Conservation (phyloP, 805 yeast species). For the Lipomyces yamanashiensis region DNA sequence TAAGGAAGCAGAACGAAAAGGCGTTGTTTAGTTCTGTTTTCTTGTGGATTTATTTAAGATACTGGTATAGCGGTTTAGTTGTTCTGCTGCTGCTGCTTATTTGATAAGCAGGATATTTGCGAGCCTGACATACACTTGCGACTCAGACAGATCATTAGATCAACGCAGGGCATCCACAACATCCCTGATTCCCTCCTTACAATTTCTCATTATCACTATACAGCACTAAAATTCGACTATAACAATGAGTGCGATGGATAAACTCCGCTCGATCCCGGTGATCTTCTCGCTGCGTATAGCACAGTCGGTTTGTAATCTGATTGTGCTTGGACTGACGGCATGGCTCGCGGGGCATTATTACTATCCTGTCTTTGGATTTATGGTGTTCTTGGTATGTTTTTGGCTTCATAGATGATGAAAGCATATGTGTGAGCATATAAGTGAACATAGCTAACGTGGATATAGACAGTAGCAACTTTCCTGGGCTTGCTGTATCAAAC, state of each 20-base stretch:
- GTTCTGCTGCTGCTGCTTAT: too few relatives aligned
- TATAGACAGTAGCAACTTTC: conserved; percentile 15
- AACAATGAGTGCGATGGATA: neutral
- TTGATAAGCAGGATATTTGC: too few relatives aligned
- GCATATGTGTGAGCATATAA: neutral
- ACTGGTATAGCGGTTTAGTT: too few relatives aligned
- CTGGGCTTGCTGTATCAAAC: conserved; percentile 20
- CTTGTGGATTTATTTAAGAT: too few relatives aligned
- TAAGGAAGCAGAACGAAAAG: too few relatives aligned
- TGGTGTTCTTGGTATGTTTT: conserved; percentile 19
- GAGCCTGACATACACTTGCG: too few relatives aligned
- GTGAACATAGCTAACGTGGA: neutral
- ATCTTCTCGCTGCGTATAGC: conserved; percentile 14
- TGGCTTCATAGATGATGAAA: neutral
- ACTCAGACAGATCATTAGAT: too few relatives aligned
- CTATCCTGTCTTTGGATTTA: conserved; percentile 27
- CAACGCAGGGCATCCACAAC: too few relatives aligned
- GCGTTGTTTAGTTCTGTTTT: too few relatives aligned
- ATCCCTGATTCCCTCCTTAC: neutral
- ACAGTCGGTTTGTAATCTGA: conserved; percentile 17
- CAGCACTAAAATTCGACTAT: neutral
- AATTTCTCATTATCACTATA: neutral
- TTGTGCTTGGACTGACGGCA: conserved; percentile 25
- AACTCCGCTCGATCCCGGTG: conserved; percentile 6
- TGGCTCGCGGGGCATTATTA: conserved; percentile 23